Conservation (phyloP, 345 rosid genomes). For the Tarenaya hassleriana region DNA sequence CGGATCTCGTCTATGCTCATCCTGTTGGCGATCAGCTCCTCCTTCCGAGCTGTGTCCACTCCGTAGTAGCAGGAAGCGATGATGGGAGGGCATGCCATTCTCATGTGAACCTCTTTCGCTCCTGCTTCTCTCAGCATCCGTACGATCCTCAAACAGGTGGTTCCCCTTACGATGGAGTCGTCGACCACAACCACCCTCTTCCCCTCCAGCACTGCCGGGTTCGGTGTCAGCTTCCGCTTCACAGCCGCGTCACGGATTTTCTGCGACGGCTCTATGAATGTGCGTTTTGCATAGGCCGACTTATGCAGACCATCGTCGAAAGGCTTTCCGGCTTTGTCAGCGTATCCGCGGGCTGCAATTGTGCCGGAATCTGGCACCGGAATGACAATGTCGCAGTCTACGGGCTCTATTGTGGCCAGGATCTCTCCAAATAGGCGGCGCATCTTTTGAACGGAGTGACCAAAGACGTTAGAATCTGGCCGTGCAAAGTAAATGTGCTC, state of each 20-base stretch:
- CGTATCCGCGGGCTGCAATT: slow-evolving; percentile 79
- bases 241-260: slow-evolving; percentile 83
- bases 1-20: slow-evolving; percentile 66
- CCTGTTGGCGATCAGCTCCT: slow-evolving; percentile 72
- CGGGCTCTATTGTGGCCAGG: slow-evolving; percentile 66
- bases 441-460: slow-evolving; percentile 68
- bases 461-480: slow-evolving; percentile 69
- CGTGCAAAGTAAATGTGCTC: slow-evolving; percentile 77
- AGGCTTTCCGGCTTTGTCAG: slow-evolving; percentile 66
- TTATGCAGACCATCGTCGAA: slow-evolving; percentile 72
- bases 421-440: slow-evolving; percentile 58
- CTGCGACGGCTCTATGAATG: slow-evolving; percentile 83
- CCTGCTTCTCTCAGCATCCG: slow-evolving; percentile 68
- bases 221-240: slow-evolving; percentile 73
- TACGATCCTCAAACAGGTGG: slow-evolving; percentile 69
- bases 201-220: slow-evolving; percentile 58
- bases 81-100: slow-evolving; percentile 85
- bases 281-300: slow-evolving; percentile 79
- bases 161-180: slow-evolving; percentile 85
- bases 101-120: slow-evolving; percentile 85
- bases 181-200: slow-evolving; percentile 83
- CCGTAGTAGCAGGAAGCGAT: slow-evolving; percentile 77
- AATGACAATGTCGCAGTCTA: slow-evolving; percentile 75
- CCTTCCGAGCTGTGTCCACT: slow-evolving; percentile 77
- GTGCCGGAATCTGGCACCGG: slow-evolving; percentile 87